Evolutionary conservation across 306 rosid genomes (phyloP).

Genomic region (Cicer yamashitae): DNA sequence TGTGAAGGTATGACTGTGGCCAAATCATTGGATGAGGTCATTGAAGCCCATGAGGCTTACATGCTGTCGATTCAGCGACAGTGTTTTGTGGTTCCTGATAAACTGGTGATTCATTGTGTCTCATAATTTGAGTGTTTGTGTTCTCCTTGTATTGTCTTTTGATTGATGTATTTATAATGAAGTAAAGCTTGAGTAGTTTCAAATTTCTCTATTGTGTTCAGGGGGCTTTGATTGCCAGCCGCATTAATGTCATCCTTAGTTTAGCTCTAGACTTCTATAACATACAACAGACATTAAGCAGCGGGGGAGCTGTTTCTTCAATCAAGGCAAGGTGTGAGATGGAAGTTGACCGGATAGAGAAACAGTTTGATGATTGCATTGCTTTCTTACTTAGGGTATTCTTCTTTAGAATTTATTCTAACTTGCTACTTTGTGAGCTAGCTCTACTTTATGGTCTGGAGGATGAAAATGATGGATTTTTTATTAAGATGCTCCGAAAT

Average conservation of each 20-base stretch:
- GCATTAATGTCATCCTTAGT: slow-evolving; percentile 89
- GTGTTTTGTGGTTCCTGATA: slow-evolving; percentile 97
- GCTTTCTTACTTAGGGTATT: slow-evolving; percentile 92
- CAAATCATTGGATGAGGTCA: slow-evolving; percentile 89
- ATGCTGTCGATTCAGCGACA: slow-evolving; percentile 89
- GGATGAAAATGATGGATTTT: slow-evolving; percentile 39
- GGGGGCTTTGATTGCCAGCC: slow-evolving; percentile 98
- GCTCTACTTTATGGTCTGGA: slow-evolving; percentile 24
- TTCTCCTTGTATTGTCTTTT: slow-evolving; percentile 40
- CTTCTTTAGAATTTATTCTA: slow-evolving; percentile 43
- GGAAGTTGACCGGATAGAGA: slow-evolving; percentile 93
- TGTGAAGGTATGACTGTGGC: slow-evolving; percentile 87
- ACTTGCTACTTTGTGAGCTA: slow-evolving; percentile 1
- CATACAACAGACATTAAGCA: slow-evolving; percentile 77
- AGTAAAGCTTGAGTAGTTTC: slow-evolving; percentile 47
- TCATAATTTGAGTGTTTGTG: slow-evolving; percentile 13
- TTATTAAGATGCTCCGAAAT: slow-evolving; percentile 13
- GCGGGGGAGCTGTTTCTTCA: slow-evolving; percentile 90
- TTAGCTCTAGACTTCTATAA: slow-evolving; percentile 89
- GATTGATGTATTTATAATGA: slow-evolving; percentile 30
- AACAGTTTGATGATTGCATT: slow-evolving; percentile 93
- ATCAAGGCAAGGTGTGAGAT: slow-evolving; percentile 91
- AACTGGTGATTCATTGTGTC: slow-evolving; percentile 67
- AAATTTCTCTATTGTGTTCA: slow-evolving; percentile 47
- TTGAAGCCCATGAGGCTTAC: slow-evolving; percentile 92